A percentile compares a stretch with the other conserved stretches of the same genome.
Evolutionary conservation across 202 grass and related monocot genomes (phyloP).

Genomic region (Panicum hallii): DNA sequence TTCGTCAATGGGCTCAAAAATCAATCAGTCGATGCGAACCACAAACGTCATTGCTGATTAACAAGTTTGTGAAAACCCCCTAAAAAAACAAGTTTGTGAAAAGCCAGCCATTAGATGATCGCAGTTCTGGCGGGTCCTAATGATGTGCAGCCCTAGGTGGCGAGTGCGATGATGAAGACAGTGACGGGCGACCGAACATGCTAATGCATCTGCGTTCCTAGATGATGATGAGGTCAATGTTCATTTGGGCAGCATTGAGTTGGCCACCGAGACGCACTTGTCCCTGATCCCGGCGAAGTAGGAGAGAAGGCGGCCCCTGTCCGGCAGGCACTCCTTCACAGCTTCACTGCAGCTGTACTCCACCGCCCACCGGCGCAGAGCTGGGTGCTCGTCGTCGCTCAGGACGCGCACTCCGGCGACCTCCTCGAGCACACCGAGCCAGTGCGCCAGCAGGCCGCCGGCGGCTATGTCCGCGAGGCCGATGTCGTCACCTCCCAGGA

Average conservation of each 20-base stretch:
- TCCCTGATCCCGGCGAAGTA: slow-evolving; percentile 33
- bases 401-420: slow-evolving; percentile 47
- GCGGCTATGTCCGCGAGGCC: slow-evolving; percentile 55
- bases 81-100: no score
- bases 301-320: slow-evolving; percentile 35
- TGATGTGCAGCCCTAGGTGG: no score
- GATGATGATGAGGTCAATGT: background rate
- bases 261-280: background rate
- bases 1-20: no score
- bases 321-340: slow-evolving; percentile 47
- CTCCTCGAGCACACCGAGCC: slow-evolving; percentile 51
- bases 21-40: no score
- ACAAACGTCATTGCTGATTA: no score
- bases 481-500: slow-evolving; percentile 60
- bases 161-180: no score
- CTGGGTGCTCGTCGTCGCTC: slow-evolving; percentile 8
- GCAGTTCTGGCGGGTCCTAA: no score
- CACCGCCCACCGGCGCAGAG: slow-evolving; percentile 45
- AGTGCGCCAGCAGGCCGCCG: slow-evolving; percentile 40
- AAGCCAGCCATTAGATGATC: no score
- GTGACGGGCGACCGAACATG: background rate
- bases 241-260: background rate
- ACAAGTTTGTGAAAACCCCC: no score
- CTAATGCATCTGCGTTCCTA: background rate
- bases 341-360: slow-evolving; percentile 36